phyloP scores from a whole-genome alignment of 2,329 filamentous ascomycete species.

The Stachybotrys chartarum region DNA sequence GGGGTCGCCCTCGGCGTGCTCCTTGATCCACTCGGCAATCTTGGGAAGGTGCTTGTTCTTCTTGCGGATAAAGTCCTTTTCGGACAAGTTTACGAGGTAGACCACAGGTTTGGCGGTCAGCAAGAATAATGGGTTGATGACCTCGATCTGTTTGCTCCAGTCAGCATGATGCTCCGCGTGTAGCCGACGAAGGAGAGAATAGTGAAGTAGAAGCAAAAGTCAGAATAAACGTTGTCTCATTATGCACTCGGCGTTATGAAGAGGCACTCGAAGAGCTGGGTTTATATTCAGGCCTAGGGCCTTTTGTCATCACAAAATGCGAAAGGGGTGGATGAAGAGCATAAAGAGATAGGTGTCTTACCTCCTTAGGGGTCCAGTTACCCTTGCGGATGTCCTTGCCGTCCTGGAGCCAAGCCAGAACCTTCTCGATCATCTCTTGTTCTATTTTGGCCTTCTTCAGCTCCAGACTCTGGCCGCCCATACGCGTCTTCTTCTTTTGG shows the following conservation, averaged over 20 bases:
- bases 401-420: conserved; percentile 73
- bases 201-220: conserved; percentile 21
- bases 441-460: conserved; percentile 97
- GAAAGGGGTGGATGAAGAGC: conserved; percentile 4
- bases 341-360: conserved; percentile 42
- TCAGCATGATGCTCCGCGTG: conserved; percentile 2
- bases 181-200: conserved; percentile 5
- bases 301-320: conserved; percentile 92
- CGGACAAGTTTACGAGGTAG: conserved; percentile 92
- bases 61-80: conserved; percentile 94
- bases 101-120: conserved; percentile 96
- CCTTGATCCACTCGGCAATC: conserved; percentile 92
- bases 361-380: conserved; percentile 89
- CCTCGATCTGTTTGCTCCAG: conserved; percentile 65
- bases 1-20: conserved; percentile 78
- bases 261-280: conserved; percentile 99
- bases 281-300: conserved; percentile 89
- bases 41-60: conserved; percentile 99
- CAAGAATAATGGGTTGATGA: conserved; percentile 94
- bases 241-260: conserved; percentile 66
- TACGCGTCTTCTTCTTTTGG: conserved; percentile 87
- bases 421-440: conserved; percentile 86
- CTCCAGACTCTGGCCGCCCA: conserved; percentile 91
- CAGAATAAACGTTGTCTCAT: conserved; percentile 84
- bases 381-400: conserved; percentile 93